Percentiles rank a stretch among this genome's conserved stretches.
Evolutionary conservation across 2,329 filamentous ascomycete species (phyloP).

Genomic region (Cercospora brassicicola): DNA sequence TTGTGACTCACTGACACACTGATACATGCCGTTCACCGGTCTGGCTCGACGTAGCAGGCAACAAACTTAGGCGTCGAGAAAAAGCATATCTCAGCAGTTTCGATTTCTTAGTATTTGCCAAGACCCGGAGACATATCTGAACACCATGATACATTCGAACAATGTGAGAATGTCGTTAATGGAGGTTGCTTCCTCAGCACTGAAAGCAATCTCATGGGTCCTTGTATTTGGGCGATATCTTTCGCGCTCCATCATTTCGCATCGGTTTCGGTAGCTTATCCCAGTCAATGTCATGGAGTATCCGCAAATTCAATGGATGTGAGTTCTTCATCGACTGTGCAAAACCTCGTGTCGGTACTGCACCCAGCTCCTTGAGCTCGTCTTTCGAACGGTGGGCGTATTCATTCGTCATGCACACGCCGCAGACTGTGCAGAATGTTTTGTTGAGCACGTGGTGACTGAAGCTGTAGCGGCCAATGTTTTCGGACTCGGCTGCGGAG

Average conservation of each 20-base stretch:
- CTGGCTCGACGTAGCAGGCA: neutral
- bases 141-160: too few relatives aligned
- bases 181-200: neutral
- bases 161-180: neutral
- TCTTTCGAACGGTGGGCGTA: neutral
- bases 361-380: neutral
- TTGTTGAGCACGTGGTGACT: neutral
- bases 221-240: neutral
- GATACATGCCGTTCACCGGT: neutral
- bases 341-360: neutral
- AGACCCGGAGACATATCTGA: neutral
- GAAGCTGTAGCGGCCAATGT: neutral
- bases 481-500: neutral
- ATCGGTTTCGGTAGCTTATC: neutral
- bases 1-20: neutral
- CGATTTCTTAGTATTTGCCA: neutral
- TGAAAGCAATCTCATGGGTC: neutral
- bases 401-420: neutral
- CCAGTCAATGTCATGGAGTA: neutral
- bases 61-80: neutral
- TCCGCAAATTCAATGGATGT: neutral
- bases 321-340: neutral
- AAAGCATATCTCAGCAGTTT: too few relatives aligned
- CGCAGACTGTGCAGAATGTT: neutral
- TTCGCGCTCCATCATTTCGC: neutral